phyloP scores from a whole-genome alignment of 2,329 filamentous ascomycete genomes.

The Emericellopsis atlantica region DNA sequence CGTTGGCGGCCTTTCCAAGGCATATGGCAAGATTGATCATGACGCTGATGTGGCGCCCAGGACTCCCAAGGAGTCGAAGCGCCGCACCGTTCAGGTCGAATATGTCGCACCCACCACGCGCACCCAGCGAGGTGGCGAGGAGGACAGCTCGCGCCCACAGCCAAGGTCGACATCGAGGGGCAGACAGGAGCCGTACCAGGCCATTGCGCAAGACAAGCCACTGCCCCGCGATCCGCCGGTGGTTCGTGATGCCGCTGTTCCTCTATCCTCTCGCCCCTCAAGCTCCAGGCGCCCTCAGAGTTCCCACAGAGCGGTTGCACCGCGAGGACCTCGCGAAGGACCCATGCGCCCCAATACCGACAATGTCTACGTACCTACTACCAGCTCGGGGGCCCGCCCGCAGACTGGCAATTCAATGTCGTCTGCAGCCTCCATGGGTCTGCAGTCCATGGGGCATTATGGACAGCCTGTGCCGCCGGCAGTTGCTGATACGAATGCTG shows the following conservation, averaged over 20 bases:
- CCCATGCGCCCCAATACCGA: constrained; percentile 21
- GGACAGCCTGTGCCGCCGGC: constrained; percentile 79
- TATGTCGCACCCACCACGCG: constrained; percentile 88
- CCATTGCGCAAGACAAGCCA: constrained; percentile 37
- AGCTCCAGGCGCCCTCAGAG: constrained; percentile 31
- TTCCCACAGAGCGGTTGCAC: constrained; percentile 24
- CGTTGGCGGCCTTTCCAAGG: constrained; percentile 55
- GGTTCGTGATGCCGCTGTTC: constrained; percentile 25
- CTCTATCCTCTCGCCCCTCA: constrained; percentile 12
- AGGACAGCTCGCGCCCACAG: constrained; percentile 6
- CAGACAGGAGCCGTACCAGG: constrained; percentile 21
- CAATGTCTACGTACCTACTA: constrained; percentile 22
- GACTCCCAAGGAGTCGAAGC: constrained; percentile 77
- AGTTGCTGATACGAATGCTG: constrained; percentile 76
- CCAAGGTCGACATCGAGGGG: constrained; percentile 20
- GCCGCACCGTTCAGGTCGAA: constrained; percentile 91
- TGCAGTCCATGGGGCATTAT: constrained; percentile 53
- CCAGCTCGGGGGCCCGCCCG: constrained; percentile 39
- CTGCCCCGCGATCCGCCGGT: constrained; percentile 44
- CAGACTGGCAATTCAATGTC: constrained; percentile 73
- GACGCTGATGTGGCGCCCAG: constrained; percentile 39
- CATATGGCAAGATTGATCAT: constrained; percentile 63
- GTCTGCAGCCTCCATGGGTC: constrained; percentile 54
- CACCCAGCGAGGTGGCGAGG: constrained; percentile 54
- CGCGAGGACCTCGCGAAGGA: constrained; percentile 9